Evolutionary conservation across 441 rosid species (phyloP).

Genomic region (Bocquillonia castaneifolia): DNA sequence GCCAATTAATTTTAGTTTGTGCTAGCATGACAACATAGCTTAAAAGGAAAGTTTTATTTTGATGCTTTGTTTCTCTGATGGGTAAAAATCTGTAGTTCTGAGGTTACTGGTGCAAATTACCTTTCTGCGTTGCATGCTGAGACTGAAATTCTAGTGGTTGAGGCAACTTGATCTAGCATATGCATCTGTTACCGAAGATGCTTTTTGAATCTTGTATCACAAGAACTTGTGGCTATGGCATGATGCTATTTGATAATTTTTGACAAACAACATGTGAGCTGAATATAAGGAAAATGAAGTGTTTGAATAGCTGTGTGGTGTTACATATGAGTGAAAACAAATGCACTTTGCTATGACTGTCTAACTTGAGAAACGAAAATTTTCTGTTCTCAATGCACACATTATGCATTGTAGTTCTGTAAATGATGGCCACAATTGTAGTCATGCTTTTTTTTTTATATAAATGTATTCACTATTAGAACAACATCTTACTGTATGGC

Average conservation of each 20-base stretch:
- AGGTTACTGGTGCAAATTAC: background rate
- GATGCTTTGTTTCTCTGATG: background rate
- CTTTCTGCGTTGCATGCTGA: background rate
- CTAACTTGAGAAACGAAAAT: background rate
- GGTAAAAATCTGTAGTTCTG: background rate
- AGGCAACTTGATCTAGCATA: background rate
- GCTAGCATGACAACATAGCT: background rate
- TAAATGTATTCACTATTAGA: background rate
- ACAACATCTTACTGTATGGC: conserved; percentile 12
- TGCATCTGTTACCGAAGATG: background rate
- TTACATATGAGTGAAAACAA: background rate
- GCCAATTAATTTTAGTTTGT: conserved; percentile 13
- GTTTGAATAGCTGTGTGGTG: background rate
- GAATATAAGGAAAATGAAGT: background rate
- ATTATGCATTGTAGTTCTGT: background rate
- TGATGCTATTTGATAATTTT: conserved; percentile 7
- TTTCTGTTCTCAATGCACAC: background rate
- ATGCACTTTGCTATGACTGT: background rate
- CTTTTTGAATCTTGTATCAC: background rate
- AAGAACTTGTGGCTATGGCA: background rate
- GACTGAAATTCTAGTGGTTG: background rate
- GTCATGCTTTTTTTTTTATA: background rate
- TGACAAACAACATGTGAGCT: background rate
- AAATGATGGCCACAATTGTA: background rate
- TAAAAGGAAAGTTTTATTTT: background rate